These are phyloP conservation scores for Neltuma alba DNA, from an alignment of 306 rosid species.

Conservation along the genomic window DNA sequence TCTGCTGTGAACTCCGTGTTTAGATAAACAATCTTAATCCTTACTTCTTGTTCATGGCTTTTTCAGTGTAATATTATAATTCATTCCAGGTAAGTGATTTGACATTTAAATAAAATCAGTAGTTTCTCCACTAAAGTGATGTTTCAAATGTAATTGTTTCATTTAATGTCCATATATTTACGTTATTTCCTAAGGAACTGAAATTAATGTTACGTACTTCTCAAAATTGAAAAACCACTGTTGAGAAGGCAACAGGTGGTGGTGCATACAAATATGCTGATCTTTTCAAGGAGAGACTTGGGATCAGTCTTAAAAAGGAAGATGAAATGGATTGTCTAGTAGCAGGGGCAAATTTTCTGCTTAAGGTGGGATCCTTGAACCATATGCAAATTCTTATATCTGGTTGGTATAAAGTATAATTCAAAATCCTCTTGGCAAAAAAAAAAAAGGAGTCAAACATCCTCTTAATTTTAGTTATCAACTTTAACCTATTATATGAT, in stretches of 20 bases:
- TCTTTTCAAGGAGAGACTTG: conserved; percentile 79
- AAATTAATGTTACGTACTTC: conserved; percentile 35
- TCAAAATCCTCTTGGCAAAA: no score
- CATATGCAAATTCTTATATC: conserved; percentile 25
- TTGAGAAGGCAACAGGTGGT: conserved; percentile 95
- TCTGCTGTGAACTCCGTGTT: background rate
- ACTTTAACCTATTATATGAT: background rate
- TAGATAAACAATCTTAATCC: conserved; percentile 20
- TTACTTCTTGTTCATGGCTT: conserved; percentile 11
- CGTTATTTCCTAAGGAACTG: conserved; percentile 22
- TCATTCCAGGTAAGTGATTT: conserved; percentile 16
- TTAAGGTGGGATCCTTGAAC: conserved; percentile 66
- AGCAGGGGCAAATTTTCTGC: conserved; percentile 93
- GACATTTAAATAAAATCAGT: conserved; percentile 29
- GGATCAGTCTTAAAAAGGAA: conserved; percentile 78
- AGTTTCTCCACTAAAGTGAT: conserved; percentile 15
- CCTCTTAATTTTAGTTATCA: conserved; percentile 30
- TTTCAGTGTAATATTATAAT: conserved; percentile 12
- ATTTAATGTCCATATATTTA: conserved; percentile 12
- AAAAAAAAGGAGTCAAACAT: no score
- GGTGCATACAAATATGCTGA: conserved; percentile 82
- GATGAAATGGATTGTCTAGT: conserved; percentile 98
- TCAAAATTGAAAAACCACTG: conserved; percentile 41
- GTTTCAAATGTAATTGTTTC: conserved; percentile 13
- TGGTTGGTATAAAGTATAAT: conserved; percentile 25